Evolutionary conservation across 2,329 filamentous ascomycete species (phyloP).

Genomic region (Elsinoe necatrix): DNA sequence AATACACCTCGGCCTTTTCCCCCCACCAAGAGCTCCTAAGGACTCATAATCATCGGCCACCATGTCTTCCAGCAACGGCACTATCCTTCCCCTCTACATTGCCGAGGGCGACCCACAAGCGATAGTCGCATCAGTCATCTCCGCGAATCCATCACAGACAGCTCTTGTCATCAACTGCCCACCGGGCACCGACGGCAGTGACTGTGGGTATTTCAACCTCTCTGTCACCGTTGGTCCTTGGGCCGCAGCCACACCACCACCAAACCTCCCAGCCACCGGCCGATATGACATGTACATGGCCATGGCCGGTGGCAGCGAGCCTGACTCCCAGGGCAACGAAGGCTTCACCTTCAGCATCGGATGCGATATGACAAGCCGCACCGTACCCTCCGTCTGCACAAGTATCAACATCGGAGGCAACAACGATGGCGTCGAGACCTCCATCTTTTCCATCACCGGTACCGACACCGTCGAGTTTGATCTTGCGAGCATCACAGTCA

Average conservation of each 20-base stretch:
- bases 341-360: background rate
- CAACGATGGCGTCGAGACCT: conserved; percentile 7
- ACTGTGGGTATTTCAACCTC: conserved; percentile 6
- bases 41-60: background rate
- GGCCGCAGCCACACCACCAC: conserved; percentile 9
- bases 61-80: conserved; percentile 4
- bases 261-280: conserved; percentile 5
- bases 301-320: conserved; percentile 3
- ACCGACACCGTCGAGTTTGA: background rate
- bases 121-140: conserved; percentile 10
- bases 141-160: conserved; percentile 4
- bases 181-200: background rate
- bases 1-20: background rate
- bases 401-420: conserved; percentile 13
- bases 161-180: conserved; percentile 10
- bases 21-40: background rate
- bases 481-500: conserved; percentile 1
- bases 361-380: conserved; percentile 1
- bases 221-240: conserved; percentile 11
- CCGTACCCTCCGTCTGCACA: conserved; percentile 2
- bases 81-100: background rate
- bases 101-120: background rate
- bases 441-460: conserved; percentile 3
- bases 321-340: background rate
- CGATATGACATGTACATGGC: conserved; percentile 12